Conservation (phyloP, 2,329 filamentous ascomycete species). For the Aspergillus texensis region DNA sequence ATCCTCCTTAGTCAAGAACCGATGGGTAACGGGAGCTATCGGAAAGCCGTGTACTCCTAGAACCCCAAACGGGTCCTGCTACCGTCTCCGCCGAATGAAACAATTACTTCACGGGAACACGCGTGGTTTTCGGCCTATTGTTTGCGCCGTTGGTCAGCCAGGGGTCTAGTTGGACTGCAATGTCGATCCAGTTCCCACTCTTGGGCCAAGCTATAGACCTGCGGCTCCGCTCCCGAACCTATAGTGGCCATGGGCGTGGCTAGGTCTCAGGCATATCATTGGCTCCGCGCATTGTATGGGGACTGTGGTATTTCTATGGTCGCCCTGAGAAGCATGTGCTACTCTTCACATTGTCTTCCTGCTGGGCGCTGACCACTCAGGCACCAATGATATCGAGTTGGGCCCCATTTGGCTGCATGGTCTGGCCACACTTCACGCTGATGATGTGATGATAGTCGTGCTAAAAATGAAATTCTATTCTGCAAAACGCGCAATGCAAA, state of each 20-base stretch:
- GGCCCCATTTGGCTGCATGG: background rate
- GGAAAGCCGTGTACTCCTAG: conserved; percentile 1
- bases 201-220: conserved; percentile 18
- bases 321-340: conserved; percentile 1
- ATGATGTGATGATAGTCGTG: conserved; percentile 19
- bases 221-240: conserved; percentile 19
- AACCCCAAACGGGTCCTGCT: background rate
- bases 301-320: conserved; percentile 4
- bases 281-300: conserved; percentile 1
- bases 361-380: conserved; percentile 1
- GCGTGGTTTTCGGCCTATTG: conserved; percentile 5
- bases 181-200: conserved; percentile 21
- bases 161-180: conserved; percentile 7
- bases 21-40: conserved; percentile 7
- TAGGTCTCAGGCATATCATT: conserved; percentile 11
- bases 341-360: conserved; percentile 6
- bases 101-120: background rate
- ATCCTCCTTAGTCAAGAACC: conserved; percentile 9
- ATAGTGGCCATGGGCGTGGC: conserved; percentile 16
- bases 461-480: conserved; percentile 10
- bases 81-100: background rate
- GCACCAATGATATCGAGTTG: conserved; percentile 1
- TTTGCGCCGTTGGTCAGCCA: conserved; percentile 13
- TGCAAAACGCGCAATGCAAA: conserved; percentile 18
- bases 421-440: conserved; percentile 11